Evolutionary conservation across 2,329 filamentous ascomycete species (phyloP).

Genomic region (Ambrosiella beaveri): DNA sequence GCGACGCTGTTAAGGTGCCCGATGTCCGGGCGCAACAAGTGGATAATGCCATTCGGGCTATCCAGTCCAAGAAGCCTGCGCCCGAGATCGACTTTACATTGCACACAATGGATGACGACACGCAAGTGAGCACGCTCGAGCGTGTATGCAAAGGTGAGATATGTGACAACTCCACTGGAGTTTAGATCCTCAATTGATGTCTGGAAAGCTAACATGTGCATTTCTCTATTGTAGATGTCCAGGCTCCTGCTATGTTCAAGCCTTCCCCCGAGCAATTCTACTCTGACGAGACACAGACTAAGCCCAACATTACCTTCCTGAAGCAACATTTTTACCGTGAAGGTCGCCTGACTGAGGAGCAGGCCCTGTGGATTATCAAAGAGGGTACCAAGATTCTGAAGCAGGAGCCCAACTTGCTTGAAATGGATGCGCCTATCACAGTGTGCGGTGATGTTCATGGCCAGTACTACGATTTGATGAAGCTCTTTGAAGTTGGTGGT

Average conservation of each 20-base stretch:
- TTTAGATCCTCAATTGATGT: no score
- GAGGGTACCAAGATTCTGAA: conserved; percentile 75
- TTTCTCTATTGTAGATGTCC: conserved; percentile 51
- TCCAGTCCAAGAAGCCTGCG: conserved; percentile 84
- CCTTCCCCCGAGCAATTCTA: conserved; percentile 92
- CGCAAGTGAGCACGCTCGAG: conserved; percentile 86
- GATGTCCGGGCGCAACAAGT: conserved; percentile 44
- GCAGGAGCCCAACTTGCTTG: conserved; percentile 82
- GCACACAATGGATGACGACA: conserved; percentile 95
- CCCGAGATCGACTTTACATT: conserved; percentile 98
- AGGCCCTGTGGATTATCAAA: conserved; percentile 87
- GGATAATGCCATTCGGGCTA: conserved; percentile 81
- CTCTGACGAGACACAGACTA: conserved; percentile 65
- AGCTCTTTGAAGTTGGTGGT: conserved; percentile 94
- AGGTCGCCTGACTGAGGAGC: conserved; percentile 89
- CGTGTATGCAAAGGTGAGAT: conserved; percentile 89
- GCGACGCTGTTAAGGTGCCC: conserved; percentile 25
- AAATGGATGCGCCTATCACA: conserved; percentile 99
- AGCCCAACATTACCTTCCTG: conserved; percentile 83
- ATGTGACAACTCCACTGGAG: no score
- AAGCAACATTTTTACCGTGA: conserved; percentile 98
- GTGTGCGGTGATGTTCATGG: conserved; percentile 97
- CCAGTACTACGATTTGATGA: conserved; percentile 99
- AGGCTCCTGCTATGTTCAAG: conserved; percentile 85
- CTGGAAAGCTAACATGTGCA: no score